Evolutionary conservation across 2,329 filamentous ascomycete species (phyloP).

Genomic region (Zymoseptoria crescenta): DNA sequence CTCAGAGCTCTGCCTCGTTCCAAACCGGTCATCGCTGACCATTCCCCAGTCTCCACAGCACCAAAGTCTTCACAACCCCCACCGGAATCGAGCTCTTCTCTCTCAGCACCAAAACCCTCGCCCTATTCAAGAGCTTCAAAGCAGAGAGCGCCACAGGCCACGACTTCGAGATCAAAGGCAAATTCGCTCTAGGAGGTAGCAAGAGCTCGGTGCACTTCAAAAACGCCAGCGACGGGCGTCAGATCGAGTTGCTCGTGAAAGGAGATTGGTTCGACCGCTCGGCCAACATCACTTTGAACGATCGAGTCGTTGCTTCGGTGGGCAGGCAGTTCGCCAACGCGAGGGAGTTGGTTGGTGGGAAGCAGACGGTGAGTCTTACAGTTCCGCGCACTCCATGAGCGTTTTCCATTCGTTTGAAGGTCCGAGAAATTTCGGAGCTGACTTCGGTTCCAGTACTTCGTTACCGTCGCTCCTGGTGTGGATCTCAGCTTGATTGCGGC

Average conservation of each 20-base stretch:
- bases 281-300: constrained; percentile 49
- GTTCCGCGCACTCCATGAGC: not conserved
- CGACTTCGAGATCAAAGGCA: constrained; percentile 37
- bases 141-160: constrained; percentile 31
- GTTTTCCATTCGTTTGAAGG: not conserved
- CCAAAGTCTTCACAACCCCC: constrained; percentile 51
- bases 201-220: constrained; percentile 53
- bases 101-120: constrained; percentile 46
- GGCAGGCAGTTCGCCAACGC: constrained; percentile 51
- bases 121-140: constrained; percentile 47
- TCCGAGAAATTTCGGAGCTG: not conserved
- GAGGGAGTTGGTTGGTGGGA: constrained; percentile 50
- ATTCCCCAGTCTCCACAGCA: constrained; percentile 37
- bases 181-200: constrained; percentile 43
- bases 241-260: constrained; percentile 48
- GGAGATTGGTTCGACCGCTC: constrained; percentile 53
- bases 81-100: constrained; percentile 50
- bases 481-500: constrained; percentile 60
- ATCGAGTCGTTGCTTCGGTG: constrained; percentile 50
- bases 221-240: constrained; percentile 38
- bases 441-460: constrained; percentile 40
- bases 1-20: too few relatives aligned
- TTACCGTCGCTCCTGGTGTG: constrained; percentile 56
- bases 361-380: constrained; percentile 45
- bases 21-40: too few relatives aligned